These are phyloP conservation scores for Dactylellina sp. DNA, from an alignment of 2,329 filamentous ascomycete species.

Conservation along the genomic window DNA sequence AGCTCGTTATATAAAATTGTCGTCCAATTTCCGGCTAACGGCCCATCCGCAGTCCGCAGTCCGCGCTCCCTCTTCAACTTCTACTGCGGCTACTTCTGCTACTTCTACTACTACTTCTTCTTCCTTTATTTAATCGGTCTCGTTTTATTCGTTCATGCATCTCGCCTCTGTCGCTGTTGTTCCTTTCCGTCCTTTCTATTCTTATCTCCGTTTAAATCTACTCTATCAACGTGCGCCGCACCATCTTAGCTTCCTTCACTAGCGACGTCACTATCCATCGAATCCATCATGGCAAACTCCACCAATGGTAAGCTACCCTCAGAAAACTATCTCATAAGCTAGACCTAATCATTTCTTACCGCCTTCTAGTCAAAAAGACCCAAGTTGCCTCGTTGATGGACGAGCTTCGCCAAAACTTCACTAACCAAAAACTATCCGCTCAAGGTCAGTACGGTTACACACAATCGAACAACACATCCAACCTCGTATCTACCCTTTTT, in stretches of 20 bases:
- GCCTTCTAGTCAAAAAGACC: constrained; percentile 18
- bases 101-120: not conserved
- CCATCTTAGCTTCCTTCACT: not conserved
- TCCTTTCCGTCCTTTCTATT: too few relatives aligned
- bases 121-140: not conserved
- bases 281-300: constrained; percentile 38
- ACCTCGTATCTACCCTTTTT: not conserved
- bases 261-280: not conserved
- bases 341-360: not conserved
- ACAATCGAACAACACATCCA: constrained; percentile 44
- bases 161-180: not conserved
- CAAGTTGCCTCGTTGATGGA: constrained; percentile 38
- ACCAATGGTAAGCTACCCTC: constrained; percentile 25
- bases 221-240: not conserved
- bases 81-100: too few relatives aligned
- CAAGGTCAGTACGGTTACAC: constrained; percentile 20
- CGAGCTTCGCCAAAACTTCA: constrained; percentile 36
- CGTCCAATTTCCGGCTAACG: constrained; percentile 38
- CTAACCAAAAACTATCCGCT: constrained; percentile 27
- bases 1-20: constrained; percentile 24
- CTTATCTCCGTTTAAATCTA: not conserved
- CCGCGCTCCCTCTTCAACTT: not conserved
- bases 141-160: not conserved
- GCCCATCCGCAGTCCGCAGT: constrained; percentile 6
- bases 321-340: not conserved